Conservation (phyloP, 2,329 filamentous ascomycete species). For the Fusarium coffeatum region DNA sequence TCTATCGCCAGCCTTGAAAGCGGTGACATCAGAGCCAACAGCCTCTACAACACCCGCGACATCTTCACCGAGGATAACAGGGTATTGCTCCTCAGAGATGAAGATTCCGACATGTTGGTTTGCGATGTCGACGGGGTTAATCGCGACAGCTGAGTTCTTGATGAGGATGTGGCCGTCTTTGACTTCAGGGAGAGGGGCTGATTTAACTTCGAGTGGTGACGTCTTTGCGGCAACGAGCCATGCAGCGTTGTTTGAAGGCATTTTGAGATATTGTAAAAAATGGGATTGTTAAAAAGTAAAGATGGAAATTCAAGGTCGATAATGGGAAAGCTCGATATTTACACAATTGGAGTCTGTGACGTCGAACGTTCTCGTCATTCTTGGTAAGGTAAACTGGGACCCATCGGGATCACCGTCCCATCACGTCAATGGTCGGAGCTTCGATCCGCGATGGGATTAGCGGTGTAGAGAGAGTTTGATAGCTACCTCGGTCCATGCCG, state of each 20-base stretch:
- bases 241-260: conserved; percentile 28
- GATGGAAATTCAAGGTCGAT: background rate
- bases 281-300: background rate
- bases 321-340: background rate
- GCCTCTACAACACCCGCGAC: conserved; percentile 50
- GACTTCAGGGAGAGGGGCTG: conserved; percentile 22
- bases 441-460: conserved; percentile 23
- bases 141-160: conserved; percentile 48
- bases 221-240: conserved; percentile 25
- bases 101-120: conserved; percentile 39
- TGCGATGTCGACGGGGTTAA: conserved; percentile 48
- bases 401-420: background rate
- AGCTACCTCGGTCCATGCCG: background rate
- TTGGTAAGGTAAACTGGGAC: background rate
- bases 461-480: conserved; percentile 6
- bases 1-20: conserved; percentile 40
- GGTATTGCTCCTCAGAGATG: conserved; percentile 14
- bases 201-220: conserved; percentile 28
- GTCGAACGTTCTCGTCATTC: background rate
- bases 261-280: no score
- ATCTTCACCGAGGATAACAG: conserved; percentile 47
- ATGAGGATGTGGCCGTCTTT: conserved; percentile 39
- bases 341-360: background rate
- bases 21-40: conserved; percentile 42
- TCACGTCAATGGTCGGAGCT: conserved; percentile 7